Evolutionary conservation across 805 yeast genomes (phyloP).

Genomic region (Yueomyces sp.): DNA sequence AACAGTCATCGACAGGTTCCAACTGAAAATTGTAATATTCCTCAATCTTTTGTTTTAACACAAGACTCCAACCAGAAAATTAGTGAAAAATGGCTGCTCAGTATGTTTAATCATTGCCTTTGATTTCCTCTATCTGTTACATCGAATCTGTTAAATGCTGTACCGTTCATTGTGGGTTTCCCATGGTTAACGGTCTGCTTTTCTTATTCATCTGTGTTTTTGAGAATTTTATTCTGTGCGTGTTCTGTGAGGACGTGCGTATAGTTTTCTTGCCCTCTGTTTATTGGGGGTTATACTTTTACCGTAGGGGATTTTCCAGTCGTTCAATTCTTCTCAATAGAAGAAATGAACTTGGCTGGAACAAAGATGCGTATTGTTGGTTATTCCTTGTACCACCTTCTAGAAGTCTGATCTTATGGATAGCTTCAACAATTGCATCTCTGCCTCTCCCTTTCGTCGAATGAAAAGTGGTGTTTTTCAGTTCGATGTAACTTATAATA

Average conservation of each 20-base stretch:
- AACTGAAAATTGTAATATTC: too few species aligned
- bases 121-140: not conserved
- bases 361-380: conserved; percentile 18
- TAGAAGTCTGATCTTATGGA: not conserved
- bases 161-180: too few species aligned
- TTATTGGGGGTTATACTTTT: too few species aligned
- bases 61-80: conserved; percentile 8
- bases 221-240: not conserved
- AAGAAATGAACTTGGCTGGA: conserved; percentile 1
- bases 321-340: too few species aligned
- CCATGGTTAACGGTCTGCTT: too few species aligned
- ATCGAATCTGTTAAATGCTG: not conserved
- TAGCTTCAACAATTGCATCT: conserved; percentile 15
- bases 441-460: conserved; percentile 27
- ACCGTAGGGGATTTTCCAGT: too few species aligned
- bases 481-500: conserved; percentile 26
- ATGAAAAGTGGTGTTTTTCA: conserved; percentile 28
- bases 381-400: not conserved
- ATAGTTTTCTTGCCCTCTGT: too few species aligned
- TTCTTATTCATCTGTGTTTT: not conserved
- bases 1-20: too few species aligned
- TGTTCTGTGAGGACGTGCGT: not conserved
- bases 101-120: conserved; percentile 16
- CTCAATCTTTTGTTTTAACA: too few species aligned
- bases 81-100: conserved; percentile 24